Evolutionary conservation across 2,329 filamentous ascomycete species (phyloP), one percentile per base, ranked within the genome.

Genomic region (Penicillium sp.): DNA sequence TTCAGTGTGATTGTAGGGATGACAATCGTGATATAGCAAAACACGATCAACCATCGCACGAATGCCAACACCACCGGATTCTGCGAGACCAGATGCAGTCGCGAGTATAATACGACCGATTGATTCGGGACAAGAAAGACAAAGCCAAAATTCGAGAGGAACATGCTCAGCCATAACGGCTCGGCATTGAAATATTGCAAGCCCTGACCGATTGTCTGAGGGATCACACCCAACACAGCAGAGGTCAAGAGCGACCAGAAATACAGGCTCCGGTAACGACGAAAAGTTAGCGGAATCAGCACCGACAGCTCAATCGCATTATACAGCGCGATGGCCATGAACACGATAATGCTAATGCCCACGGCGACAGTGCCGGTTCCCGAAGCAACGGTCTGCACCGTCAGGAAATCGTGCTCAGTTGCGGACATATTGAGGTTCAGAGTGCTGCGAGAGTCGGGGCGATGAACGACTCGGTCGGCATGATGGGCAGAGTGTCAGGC

Each of bases 81-180:
- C 43, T 78, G 79, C 1, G 59, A 83, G n/a, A 87, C 76, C 2
- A 87, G 76, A 64, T 86, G 83, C 1, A 87, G 77, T 5, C 84
- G 79, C 0, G 83, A 86, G 76, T 82, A 87, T 1, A 87, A 74
- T 1, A 87, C 84, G 10, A 85, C 62, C 0, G 81, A 81, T 67
- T 85, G 83, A 5, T 83, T 84, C 13, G 83, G 83, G 1, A 86
- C 80, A 81, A 85, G 84, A 6, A 75, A 62, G 62, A 80, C 80
- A 79, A 84, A 82, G 25, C 82, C 84, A 55, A 86, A 57, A 25
- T 74, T 73, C 8, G 79, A 70, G 11, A 79, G 57, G 25, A 76
- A 68, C 7, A 74, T 67, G 14, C 69, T 62, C 30, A 69, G 56
- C 65, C 71, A 75, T 22, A 67, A 51, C 52, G 48, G 68, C 19